phyloP scores from a whole-genome alignment of 2,329 filamentous ascomycete genomes.

The Phoma sp. region DNA sequence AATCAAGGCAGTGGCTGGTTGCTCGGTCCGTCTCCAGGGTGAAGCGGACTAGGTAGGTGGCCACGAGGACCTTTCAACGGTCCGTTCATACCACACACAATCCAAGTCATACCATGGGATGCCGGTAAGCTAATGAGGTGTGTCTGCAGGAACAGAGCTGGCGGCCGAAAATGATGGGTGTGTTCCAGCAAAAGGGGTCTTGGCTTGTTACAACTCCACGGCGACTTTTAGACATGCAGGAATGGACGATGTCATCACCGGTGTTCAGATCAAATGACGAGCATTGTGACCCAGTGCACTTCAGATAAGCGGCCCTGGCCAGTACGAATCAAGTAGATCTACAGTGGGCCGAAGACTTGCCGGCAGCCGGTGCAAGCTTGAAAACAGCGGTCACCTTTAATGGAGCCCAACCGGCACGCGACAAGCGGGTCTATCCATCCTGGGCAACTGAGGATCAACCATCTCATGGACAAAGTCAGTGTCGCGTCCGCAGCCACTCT shows the following conservation, averaged over 20 bases:
- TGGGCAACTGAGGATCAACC: conserved; percentile 1
- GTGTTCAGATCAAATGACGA: neutral
- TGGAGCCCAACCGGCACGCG: conserved; percentile 14
- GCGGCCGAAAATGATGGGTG: neutral
- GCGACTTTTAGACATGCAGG: neutral
- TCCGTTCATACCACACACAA: conserved; percentile 6
- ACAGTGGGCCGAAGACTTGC: conserved; percentile 1
- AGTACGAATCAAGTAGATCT: conserved; percentile 10
- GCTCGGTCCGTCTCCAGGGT: conserved; percentile 9
- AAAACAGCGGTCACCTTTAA: conserved; percentile 16
- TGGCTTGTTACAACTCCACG: conserved; percentile 1
- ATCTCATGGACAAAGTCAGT: conserved; percentile 2
- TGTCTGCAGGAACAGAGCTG: conserved; percentile 6
- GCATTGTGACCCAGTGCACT: conserved; percentile 14
- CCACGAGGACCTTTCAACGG: conserved; percentile 18
- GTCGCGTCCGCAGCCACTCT: neutral
- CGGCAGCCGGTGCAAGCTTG: neutral
- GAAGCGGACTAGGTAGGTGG: conserved; percentile 13
- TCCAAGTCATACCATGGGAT: conserved; percentile 5
- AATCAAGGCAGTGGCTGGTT: conserved; percentile 7
- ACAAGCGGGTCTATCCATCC: conserved; percentile 4
- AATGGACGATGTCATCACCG: conserved; percentile 4
- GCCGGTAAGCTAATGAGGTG: conserved; percentile 4
- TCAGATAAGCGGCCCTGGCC: conserved; percentile 7
- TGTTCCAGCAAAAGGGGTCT: conserved; percentile 1